Evolutionary conservation across 2,329 filamentous ascomycete species (phyloP).

Genomic region (Lecanoromycetidae sp.): DNA sequence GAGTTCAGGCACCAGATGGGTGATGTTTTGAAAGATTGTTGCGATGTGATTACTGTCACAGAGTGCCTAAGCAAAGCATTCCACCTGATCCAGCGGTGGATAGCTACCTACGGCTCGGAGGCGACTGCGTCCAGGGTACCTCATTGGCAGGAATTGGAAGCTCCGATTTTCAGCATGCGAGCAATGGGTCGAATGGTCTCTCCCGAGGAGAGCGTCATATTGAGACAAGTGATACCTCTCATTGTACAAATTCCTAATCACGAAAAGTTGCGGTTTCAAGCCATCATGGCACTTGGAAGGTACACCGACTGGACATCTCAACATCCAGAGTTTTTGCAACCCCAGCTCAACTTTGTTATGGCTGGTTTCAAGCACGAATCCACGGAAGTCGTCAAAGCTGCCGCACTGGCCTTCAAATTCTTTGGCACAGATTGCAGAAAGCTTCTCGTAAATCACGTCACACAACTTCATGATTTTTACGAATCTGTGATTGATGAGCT

Average conservation of each 20-base stretch:
- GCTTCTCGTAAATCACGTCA: constrained; percentile 68
- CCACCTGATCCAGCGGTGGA: constrained; percentile 76
- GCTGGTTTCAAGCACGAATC: constrained; percentile 81
- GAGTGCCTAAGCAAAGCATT: constrained; percentile 87
- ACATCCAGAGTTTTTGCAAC: constrained; percentile 81
- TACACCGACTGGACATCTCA: constrained; percentile 97
- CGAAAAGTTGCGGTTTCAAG: constrained; percentile 95
- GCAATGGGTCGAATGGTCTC: constrained; percentile 96
- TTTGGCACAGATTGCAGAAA: constrained; percentile 92
- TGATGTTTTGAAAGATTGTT: constrained; percentile 92
- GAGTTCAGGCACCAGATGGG: constrained; percentile 96
- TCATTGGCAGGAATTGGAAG: constrained; percentile 92
- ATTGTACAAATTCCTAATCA: constrained; percentile 90
- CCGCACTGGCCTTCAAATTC: constrained; percentile 90
- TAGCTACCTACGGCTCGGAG: constrained; percentile 64
- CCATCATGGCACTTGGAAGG: constrained; percentile 90
- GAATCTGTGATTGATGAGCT: constrained; percentile 77
- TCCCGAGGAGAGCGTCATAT: constrained; percentile 70
- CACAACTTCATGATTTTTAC: constrained; percentile 85
- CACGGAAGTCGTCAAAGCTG: constrained; percentile 79
- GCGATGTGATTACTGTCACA: constrained; percentile 86
- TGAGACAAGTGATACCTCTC: constrained; percentile 84
- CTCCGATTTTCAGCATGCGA: constrained; percentile 85
- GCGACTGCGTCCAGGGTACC: constrained; percentile 65
- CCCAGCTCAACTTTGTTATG: constrained; percentile 92